phyloP scores from a whole-genome alignment of 1,139 yeast species.

The Kodamaea alishanica region DNA sequence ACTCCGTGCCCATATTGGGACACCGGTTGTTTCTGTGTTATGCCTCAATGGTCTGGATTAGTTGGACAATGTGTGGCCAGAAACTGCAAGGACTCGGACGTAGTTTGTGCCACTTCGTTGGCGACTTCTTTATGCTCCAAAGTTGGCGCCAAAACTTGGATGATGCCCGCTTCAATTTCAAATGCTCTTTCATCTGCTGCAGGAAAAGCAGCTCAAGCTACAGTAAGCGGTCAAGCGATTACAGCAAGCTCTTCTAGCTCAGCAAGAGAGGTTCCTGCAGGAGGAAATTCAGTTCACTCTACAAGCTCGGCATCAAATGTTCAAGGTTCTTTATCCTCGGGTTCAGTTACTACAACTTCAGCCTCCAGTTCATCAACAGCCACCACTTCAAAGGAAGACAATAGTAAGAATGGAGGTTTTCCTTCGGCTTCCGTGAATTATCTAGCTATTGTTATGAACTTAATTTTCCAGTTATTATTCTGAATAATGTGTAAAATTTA shows the following conservation, averaged over 20 bases:
- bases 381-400: no score
- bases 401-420: no score
- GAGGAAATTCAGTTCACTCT: no score
- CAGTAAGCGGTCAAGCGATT: conserved; percentile 4
- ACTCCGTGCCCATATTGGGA: conserved; percentile 55
- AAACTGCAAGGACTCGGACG: conserved; percentile 38
- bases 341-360: no score
- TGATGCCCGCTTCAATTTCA: conserved; percentile 42
- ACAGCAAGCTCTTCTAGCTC: neutral
- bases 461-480: no score
- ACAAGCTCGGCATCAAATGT: no score
- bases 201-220: conserved; percentile 13
- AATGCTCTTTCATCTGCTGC: conserved; percentile 32
- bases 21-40: conserved; percentile 51
- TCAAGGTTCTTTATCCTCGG: no score
- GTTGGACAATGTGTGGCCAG: conserved; percentile 46
- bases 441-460: no score
- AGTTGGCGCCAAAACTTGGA: conserved; percentile 47
- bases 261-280: no score
- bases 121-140: conserved; percentile 40
- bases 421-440: no score
- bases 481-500: no score
- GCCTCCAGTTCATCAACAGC: no score
- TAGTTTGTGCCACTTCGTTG: conserved; percentile 34
- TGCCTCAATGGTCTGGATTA: conserved; percentile 45